Percentiles rank a stretch among this genome's conserved stretches.
Conservation (phyloP, 768 basidiomycete species). For the Kwoniella dendrophila region DNA sequence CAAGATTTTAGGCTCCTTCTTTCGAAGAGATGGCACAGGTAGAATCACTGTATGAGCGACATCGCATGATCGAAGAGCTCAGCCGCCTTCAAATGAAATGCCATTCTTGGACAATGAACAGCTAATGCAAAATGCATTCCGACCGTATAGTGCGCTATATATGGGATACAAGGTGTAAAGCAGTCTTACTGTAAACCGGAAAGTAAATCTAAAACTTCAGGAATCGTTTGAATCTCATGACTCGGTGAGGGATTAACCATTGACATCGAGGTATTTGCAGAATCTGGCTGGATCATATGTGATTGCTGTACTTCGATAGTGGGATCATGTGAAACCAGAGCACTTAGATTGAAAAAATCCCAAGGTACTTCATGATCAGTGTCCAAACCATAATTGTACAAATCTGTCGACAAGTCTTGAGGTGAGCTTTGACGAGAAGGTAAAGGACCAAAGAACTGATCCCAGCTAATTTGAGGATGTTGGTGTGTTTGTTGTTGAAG, state of each 20-base stretch:
- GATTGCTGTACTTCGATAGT: background rate
- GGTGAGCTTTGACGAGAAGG: conserved; percentile 14
- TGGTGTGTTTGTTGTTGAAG: too few relatives aligned
- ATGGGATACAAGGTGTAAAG: too few relatives aligned
- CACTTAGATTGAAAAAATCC: conserved; percentile 7
- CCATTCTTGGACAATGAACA: too few relatives aligned
- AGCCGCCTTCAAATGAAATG: too few relatives aligned
- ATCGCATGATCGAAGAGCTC: too few relatives aligned
- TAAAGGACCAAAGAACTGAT: conserved; percentile 9
- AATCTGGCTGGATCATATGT: background rate
- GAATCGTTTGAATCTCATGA: background rate
- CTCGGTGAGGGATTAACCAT: background rate
- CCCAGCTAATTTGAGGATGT: conserved; percentile 1
- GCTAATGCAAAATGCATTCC: too few relatives aligned
- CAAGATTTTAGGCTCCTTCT: too few relatives aligned
- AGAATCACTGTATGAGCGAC: too few relatives aligned
- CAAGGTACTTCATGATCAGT: background rate
- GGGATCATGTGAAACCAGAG: background rate
- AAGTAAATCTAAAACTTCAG: too few relatives aligned
- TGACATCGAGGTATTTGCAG: background rate
- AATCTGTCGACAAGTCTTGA: background rate
- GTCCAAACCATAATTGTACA: conserved; percentile 10
- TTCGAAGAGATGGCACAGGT: too few relatives aligned
- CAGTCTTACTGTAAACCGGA: too few relatives aligned
- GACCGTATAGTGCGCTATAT: too few relatives aligned